Conservation (phyloP, 495 filamentous ascomycete species). For the Podospora sp. region DNA sequence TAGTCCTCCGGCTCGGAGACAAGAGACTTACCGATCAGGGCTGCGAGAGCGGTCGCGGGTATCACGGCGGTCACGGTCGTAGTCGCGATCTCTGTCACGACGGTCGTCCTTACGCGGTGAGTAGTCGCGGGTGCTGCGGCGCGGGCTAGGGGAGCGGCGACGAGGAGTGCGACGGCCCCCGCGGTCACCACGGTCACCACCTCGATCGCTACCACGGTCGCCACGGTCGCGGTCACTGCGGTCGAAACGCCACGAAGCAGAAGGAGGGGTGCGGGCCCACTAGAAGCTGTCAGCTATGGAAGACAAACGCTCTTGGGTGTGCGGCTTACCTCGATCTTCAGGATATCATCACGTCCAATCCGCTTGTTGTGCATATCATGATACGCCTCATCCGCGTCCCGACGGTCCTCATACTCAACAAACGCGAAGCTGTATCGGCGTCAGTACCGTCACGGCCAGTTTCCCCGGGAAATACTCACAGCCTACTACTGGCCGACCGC, state of each 20-base stretch:
- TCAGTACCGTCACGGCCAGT: neutral
- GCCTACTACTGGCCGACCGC: slow-evolving; percentile 83
- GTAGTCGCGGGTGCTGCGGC: slow-evolving; percentile 77
- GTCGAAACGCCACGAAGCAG: slow-evolving; percentile 98
- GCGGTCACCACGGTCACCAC: slow-evolving; percentile 32
- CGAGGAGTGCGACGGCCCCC: slow-evolving; percentile 65
- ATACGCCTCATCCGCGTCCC: slow-evolving; percentile 98
- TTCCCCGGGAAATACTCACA: slow-evolving; percentile 65
- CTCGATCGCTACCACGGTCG: slow-evolving; percentile 21
- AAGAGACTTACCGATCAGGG: slow-evolving; percentile 66
- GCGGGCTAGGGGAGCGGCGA: slow-evolving; percentile 80
- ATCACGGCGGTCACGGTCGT: slow-evolving; percentile 75
- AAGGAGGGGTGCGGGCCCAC: slow-evolving; percentile 99
- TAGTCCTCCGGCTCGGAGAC: slow-evolving; percentile 38
- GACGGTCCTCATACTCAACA: slow-evolving; percentile 98
- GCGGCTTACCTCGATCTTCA: slow-evolving; percentile 91
- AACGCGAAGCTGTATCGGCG: slow-evolving; percentile 79
- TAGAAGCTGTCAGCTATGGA: slow-evolving; percentile 43
- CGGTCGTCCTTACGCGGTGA: slow-evolving; percentile 92
- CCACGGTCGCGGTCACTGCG: slow-evolving; percentile 59
- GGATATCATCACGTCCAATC: slow-evolving; percentile 88
- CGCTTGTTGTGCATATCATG: slow-evolving; percentile 99
- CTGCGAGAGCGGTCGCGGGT: slow-evolving; percentile 72
- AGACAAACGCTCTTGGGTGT: slow-evolving; percentile 4
- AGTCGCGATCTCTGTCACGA: slow-evolving; percentile 58